phyloP scores from a whole-genome alignment of 768 basidiomycete species.

The Podaxis sp. region DNA sequence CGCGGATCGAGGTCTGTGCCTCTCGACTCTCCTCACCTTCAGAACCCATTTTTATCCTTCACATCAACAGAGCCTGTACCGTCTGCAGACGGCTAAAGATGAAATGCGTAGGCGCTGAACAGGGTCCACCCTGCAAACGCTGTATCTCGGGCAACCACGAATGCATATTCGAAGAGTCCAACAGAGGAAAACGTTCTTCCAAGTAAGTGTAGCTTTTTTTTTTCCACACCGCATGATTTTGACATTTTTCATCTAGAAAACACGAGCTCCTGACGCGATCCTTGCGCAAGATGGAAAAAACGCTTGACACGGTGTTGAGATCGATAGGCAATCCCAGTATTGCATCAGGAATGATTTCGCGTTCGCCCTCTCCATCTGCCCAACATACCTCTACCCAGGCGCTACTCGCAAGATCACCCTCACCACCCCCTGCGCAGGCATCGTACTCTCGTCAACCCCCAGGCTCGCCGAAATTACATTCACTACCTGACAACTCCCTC shows the following conservation, averaged over 20 bases:
- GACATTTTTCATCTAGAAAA: conserved; percentile 50
- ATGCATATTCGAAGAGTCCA: conserved; percentile 96
- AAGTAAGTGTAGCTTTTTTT: conserved; percentile 46
- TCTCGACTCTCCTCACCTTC: background rate
- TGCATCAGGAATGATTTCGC: conserved; percentile 74
- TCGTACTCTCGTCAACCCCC: conserved; percentile 29
- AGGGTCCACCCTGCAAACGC: conserved; percentile 89
- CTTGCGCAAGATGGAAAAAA: conserved; percentile 86
- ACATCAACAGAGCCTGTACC: conserved; percentile 68
- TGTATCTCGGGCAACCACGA: conserved; percentile 77
- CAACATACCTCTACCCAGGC: conserved; percentile 55
- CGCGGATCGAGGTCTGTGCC: conserved; percentile 71
- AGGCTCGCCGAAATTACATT: conserved; percentile 83
- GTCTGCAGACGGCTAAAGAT: conserved; percentile 90
- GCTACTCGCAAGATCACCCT: conserved; percentile 46
- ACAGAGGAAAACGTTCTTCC: conserved; percentile 85
- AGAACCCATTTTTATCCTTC: conserved; percentile 12
- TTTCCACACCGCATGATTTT: conserved; percentile 6
- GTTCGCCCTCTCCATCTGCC: conserved; percentile 67
- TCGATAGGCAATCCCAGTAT: conserved; percentile 84
- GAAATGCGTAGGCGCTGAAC: conserved; percentile 89
- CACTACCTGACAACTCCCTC: conserved; percentile 85
- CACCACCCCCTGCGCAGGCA: conserved; percentile 35
- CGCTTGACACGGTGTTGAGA: conserved; percentile 85
- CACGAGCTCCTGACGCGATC: conserved; percentile 79